A percentile compares a stretch with the other conserved stretches of the same genome.
phyloP scores from a whole-genome alignment of 2,329 filamentous ascomycete genomes.

The Trichoderma asperellum region DNA sequence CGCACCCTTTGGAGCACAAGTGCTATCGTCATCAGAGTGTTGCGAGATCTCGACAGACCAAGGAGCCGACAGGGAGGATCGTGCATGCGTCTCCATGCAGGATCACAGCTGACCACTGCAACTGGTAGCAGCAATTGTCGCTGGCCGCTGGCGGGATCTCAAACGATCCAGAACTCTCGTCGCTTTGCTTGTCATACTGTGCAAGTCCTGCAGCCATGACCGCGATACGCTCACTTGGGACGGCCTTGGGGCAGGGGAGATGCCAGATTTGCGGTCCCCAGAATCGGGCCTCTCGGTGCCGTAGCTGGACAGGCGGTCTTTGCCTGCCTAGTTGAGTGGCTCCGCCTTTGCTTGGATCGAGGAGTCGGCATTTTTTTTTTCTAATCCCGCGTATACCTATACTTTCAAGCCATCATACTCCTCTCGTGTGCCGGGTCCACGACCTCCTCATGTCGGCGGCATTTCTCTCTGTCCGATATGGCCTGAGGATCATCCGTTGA shows the following conservation, averaged over 20 bases:
- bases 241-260: slow-evolving; percentile 7
- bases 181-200: slow-evolving; percentile 1
- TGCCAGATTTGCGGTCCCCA: slow-evolving; percentile 19
- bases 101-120: slow-evolving; percentile 21
- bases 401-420: background rate
- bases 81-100: slow-evolving; percentile 19
- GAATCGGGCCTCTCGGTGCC: slow-evolving; percentile 8
- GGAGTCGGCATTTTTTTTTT: background rate
- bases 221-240: background rate
- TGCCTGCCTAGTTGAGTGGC: too few species aligned
- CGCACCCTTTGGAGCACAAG: background rate
- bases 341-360: background rate
- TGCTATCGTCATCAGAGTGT: background rate
- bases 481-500: background rate
- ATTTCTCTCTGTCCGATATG: background rate
- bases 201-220: background rate
- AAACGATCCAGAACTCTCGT: background rate
- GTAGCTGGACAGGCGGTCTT: slow-evolving; percentile 5
- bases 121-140: slow-evolving; percentile 10
- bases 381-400: background rate
- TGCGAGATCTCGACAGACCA: slow-evolving; percentile 11
- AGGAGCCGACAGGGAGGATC: slow-evolving; percentile 16
- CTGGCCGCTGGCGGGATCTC: slow-evolving; percentile 7
- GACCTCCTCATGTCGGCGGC: background rate
- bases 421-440: background rate